phyloP scores from a whole-genome alignment of 2,329 filamentous ascomycete genomes.

The Hawksworthiomyces lignivorus region DNA sequence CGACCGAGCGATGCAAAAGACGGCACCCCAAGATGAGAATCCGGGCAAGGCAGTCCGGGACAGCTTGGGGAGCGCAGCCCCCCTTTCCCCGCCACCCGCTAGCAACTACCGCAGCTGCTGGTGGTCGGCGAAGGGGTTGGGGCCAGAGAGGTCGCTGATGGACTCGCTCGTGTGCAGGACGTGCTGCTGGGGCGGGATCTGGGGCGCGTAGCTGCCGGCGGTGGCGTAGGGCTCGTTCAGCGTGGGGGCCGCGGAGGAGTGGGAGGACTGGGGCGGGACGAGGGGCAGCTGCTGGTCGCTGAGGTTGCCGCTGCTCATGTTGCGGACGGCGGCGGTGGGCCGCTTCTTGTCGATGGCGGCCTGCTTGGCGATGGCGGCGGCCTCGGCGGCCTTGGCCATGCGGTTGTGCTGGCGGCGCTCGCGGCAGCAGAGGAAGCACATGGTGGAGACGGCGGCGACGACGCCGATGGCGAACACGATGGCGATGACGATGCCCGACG shows the following conservation, averaged over 20 bases:
- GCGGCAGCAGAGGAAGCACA: conserved; percentile 45
- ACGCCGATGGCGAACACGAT: conserved; percentile 38
- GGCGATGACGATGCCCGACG: conserved; percentile 39
- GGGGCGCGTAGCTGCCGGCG: background rate
- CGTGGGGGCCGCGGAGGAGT: too few relatives aligned
- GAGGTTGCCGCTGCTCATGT: conserved; percentile 3
- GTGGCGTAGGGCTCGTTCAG: too few relatives aligned
- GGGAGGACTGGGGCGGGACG: too few relatives aligned
- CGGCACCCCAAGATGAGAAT: too few relatives aligned
- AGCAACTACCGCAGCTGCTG: conserved; percentile 16
- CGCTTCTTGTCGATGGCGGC: conserved; percentile 31
- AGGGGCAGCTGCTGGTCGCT: background rate
- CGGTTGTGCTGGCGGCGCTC: conserved; percentile 39
- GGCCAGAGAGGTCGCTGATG: conserved; percentile 9
- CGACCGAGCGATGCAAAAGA: too few relatives aligned
- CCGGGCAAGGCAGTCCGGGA: too few relatives aligned
- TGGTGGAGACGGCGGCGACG: conserved; percentile 27
- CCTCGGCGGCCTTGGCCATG: conserved; percentile 38
- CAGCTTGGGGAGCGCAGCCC: too few relatives aligned
- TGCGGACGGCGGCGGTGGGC: conserved; percentile 23
- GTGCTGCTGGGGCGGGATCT: background rate
- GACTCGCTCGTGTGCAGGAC: conserved; percentile 3
- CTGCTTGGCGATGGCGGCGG: conserved; percentile 39
- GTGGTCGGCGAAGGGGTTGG: conserved; percentile 15
- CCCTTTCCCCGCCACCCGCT: too few relatives aligned